Base-by-base conservation (phyloP, 2,329 filamentous ascomycete species). In the Botrytis elliptica region DNA sequence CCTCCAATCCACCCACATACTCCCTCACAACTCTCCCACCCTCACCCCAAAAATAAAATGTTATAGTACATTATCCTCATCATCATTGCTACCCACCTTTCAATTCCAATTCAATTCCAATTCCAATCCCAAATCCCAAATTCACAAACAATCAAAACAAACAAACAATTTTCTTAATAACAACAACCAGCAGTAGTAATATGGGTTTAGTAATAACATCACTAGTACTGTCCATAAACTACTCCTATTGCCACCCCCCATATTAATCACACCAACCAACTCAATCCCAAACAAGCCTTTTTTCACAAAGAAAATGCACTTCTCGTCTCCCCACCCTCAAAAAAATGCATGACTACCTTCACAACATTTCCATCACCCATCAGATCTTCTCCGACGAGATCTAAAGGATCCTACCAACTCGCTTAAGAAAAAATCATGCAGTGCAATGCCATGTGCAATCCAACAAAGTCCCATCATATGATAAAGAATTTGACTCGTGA, bases 401-500 rank as follows among this genome's bases (percentile, higher is more conserved):
- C 36, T 16, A 14, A 40, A n/a, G 16, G 18, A 29, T 38, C 20
- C 29, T 18, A 33, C 2, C 49, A 33, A 33, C 36, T n/a, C 33
- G 42, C 52, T 40, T 12, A 52, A 68, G 18, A 22, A 22, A 68
- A 22, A 14, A 16, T 29, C 36, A 57, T 68, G 25, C 36, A 57
- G 49, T 68, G 36, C 65, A 57, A 57, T 57, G 65, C 44, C 49
- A 55, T 42, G 49, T 42, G 49, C 36, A 57, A 68, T 55, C 65
- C 65, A 57, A 68, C 65, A 68, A 68, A 68, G 46, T 42, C 65
- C 36, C 65, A 57, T 68, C 65, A 42, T 42, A 42, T 57, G 36
- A 68, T 42, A 68, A 68, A 67, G 65, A 55, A 68, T n/a, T 57
- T 68, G 49, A 57, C 65, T 68, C 25, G n/a, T 57, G 65, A 57